Evolutionary conservation across 2,329 filamentous ascomycete genomes (phyloP).

Genomic region (Apiospora koreana): DNA sequence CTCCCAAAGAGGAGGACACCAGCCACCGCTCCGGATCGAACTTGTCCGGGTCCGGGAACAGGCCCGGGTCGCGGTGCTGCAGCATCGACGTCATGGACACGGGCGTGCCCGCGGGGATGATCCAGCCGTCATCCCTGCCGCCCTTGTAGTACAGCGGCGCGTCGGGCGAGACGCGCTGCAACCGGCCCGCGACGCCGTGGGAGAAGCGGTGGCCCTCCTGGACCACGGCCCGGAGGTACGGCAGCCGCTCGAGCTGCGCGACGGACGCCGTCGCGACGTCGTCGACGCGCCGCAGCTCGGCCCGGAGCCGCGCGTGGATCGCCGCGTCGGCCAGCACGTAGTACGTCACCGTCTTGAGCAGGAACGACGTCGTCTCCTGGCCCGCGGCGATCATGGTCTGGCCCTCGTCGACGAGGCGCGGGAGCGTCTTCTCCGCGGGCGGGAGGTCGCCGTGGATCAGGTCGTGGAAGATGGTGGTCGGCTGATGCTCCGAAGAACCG

Average conservation of each 20-base stretch:
- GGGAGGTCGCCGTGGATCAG: not conserved
- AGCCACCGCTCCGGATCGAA: constrained; percentile 20
- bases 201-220: constrained; percentile 12
- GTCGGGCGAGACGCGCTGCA: constrained; percentile 10
- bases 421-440: not conserved
- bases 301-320: not conserved
- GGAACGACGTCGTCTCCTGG: constrained; percentile 28
- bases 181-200: constrained; percentile 13
- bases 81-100: constrained; percentile 35
- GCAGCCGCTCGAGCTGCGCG: not conserved
- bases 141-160: constrained; percentile 9
- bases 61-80: constrained; percentile 30
- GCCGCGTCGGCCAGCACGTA: not conserved
- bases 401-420: not conserved
- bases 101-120: constrained; percentile 23
- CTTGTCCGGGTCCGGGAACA: constrained; percentile 26
- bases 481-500: no score
- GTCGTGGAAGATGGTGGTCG: not conserved
- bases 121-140: no score
- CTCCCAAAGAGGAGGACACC: not conserved
- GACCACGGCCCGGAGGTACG: constrained; percentile 15
- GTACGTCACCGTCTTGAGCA: constrained; percentile 14
- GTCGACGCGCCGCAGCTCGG: not conserved
- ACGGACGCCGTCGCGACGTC: not conserved
- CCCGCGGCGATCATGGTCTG: constrained; percentile 21